A percentile compares a stretch with the other conserved stretches of the same genome.
Conservation (phyloP, 139 green algal genomes). For the Auxenochlorella pyrenoidosa region DNA sequence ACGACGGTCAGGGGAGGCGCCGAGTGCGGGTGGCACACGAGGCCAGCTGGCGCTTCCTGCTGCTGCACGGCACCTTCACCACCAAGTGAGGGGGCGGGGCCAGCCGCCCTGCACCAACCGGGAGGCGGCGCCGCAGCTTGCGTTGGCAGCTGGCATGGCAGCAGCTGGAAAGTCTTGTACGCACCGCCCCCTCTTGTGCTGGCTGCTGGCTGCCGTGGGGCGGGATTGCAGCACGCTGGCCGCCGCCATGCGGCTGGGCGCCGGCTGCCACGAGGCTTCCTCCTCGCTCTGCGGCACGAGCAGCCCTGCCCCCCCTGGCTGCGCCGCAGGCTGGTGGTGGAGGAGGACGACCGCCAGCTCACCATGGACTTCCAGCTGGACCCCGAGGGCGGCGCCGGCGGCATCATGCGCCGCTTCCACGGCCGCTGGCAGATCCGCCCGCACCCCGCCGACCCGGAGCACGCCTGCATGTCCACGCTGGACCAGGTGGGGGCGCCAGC, state of each 20-base stretch:
- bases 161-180: too few relatives aligned
- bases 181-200: too few relatives aligned
- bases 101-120: not conserved
- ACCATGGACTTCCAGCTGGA: slow-evolving; percentile 37
- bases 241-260: too few relatives aligned
- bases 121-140: too few relatives aligned
- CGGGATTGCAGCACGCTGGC: too few relatives aligned
- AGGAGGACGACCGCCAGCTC: not conserved
- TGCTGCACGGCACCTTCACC: slow-evolving; percentile 40
- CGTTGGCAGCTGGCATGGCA: too few relatives aligned
- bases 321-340: slow-evolving; percentile 1
- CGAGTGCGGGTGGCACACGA: slow-evolving; percentile 35
- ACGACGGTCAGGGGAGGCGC: slow-evolving; percentile 7
- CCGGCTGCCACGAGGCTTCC: too few relatives aligned
- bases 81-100: slow-evolving; percentile 4
- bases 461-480: slow-evolving; percentile 24
- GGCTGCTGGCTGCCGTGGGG: too few relatives aligned
- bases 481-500: slow-evolving; percentile 22
- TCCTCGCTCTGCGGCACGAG: too few relatives aligned
- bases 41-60: slow-evolving; percentile 44
- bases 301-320: not conserved
- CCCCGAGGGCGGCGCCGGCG: not conserved
- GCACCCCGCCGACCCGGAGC: slow-evolving; percentile 22
- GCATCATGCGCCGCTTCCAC: slow-evolving; percentile 38
- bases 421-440: slow-evolving; percentile 29